Evolutionary conservation across 148 eudicot species (phyloP).

Genomic region (Vaccinium vitisidaea): DNA sequence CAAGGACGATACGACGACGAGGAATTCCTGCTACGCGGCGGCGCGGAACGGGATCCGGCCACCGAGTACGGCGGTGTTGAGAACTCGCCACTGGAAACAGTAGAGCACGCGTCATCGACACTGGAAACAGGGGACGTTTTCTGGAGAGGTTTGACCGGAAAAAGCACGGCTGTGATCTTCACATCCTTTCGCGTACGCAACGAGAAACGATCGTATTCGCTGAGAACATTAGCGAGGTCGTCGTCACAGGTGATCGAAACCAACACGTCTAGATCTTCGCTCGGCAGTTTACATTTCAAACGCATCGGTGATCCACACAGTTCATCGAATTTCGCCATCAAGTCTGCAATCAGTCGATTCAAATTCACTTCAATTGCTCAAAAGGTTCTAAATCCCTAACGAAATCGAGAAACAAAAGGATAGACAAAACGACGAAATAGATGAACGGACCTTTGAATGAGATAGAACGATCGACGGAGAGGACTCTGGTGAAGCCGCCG

Average conservation of each 20-base stretch:
- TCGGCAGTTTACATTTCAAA: slow-evolving; percentile 68
- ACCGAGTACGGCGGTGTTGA: slow-evolving; percentile 13
- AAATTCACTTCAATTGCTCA: background rate
- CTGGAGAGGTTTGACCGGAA: slow-evolving; percentile 30
- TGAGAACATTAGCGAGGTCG: slow-evolving; percentile 54
- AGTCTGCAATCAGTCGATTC: slow-evolving; percentile 33
- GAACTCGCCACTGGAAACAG: slow-evolving; percentile 12
- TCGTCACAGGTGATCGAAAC: slow-evolving; percentile 68
- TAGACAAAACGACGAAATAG: background rate
- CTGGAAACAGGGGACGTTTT: slow-evolving; percentile 27
- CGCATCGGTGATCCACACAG: slow-evolving; percentile 54
- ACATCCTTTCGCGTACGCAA: slow-evolving; percentile 28
- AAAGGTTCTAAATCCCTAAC: background rate
- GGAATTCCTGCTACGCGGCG: slow-evolving; percentile 1
- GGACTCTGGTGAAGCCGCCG: slow-evolving; percentile 80
- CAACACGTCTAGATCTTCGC: slow-evolving; percentile 73
- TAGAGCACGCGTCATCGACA: slow-evolving; percentile 18
- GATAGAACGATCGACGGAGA: slow-evolving; percentile 59
- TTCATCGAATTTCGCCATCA: slow-evolving; percentile 59
- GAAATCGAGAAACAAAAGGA: background rate
- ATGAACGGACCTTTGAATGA: slow-evolving; percentile 47
- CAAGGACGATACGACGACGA: background rate
- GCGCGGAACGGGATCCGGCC: background rate
- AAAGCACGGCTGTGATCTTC: slow-evolving; percentile 70
- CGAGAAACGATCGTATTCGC: slow-evolving; percentile 63